phyloP scores from a whole-genome alignment of 345 rosid genomes.

The Brassica juncea region DNA sequence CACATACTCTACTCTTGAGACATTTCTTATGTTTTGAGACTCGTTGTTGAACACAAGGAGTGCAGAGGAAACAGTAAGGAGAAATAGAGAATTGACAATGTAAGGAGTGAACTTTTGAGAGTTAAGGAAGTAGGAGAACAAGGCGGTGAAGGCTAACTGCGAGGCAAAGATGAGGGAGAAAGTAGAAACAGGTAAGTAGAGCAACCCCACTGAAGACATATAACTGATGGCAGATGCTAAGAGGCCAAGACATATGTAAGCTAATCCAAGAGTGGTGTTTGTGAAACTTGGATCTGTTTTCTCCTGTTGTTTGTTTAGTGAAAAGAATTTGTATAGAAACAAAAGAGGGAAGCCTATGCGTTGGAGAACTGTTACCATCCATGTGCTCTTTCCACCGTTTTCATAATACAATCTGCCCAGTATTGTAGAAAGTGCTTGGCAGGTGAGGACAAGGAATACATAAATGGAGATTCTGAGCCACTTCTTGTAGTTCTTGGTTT shows the following conservation, averaged over 20 bases:
- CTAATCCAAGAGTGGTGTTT: conserved; percentile 5
- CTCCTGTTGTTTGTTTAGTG: conserved; percentile 24
- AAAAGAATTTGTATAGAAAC: conserved; percentile 46
- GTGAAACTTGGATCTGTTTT: not conserved
- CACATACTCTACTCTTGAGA: conserved; percentile 30
- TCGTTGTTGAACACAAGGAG: conserved; percentile 42
- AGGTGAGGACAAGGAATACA: conserved; percentile 40
- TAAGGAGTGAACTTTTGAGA: conserved; percentile 49
- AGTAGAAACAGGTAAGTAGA: conserved; percentile 57
- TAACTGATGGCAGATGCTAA: conserved; percentile 39
- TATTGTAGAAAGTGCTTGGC: conserved; percentile 47
- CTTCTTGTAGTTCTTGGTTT: conserved; percentile 31
- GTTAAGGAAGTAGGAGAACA: conserved; percentile 56
- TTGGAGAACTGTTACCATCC: conserved; percentile 51
- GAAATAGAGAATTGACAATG: conserved; percentile 46
- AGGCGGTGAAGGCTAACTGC: conserved; percentile 54
- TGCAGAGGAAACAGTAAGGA: conserved; percentile 54
- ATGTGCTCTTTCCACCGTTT: conserved; percentile 56
- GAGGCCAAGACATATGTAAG: conserved; percentile 45
- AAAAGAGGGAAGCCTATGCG: conserved; percentile 55
- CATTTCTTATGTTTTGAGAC: conserved; percentile 11
- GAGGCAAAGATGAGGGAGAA: conserved; percentile 48
- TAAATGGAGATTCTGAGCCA: conserved; percentile 48
- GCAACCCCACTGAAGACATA: conserved; percentile 51
- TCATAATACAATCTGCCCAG: conserved; percentile 53